Conservation (phyloP, 1,284 basidiomycete species). For the Rhodotorula sp. region DNA sequence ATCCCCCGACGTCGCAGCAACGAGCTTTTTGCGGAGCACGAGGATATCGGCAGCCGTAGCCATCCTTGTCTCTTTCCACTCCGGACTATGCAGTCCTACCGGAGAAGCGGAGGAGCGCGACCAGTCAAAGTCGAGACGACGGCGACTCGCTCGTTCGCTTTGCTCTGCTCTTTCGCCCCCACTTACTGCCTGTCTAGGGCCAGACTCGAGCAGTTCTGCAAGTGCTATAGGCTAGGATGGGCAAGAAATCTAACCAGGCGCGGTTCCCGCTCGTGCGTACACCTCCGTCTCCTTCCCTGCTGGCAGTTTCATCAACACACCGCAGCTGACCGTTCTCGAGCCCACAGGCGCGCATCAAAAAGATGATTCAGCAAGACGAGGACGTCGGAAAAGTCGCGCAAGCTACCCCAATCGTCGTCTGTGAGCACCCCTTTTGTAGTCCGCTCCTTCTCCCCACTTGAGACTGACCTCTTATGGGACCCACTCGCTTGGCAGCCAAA, state of each 20-base stretch:
- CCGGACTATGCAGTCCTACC: too few relatives aligned
- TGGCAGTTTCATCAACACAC: neutral
- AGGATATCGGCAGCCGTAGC: constrained; percentile 6
- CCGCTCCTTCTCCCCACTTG: neutral
- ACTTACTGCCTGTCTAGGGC: neutral
- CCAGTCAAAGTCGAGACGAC: too few relatives aligned
- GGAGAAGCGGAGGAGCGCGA: too few relatives aligned
- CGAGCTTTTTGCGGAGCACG: constrained; percentile 15
- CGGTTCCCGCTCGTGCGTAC: constrained; percentile 37
- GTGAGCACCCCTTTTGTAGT: constrained; percentile 58
- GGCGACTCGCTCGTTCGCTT: too few relatives aligned
- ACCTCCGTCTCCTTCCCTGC: neutral
- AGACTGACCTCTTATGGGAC: neutral
- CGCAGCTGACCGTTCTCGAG: neutral
- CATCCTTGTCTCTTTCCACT: neutral
- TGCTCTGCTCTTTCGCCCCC: neutral
- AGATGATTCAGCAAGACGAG: constrained; percentile 99
- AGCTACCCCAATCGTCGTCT: constrained; percentile 94
- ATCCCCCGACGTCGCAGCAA: neutral
- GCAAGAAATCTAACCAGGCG: constrained; percentile 34
- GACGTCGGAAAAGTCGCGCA: constrained; percentile 98
- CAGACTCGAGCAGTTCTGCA: neutral
- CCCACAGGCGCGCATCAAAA: constrained; percentile 81
- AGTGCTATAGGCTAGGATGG: constrained; percentile 7
- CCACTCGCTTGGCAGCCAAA: constrained; percentile 66